Conservation (phyloP, 2,329 filamentous ascomycete species). For the Xylaria sp. region DNA sequence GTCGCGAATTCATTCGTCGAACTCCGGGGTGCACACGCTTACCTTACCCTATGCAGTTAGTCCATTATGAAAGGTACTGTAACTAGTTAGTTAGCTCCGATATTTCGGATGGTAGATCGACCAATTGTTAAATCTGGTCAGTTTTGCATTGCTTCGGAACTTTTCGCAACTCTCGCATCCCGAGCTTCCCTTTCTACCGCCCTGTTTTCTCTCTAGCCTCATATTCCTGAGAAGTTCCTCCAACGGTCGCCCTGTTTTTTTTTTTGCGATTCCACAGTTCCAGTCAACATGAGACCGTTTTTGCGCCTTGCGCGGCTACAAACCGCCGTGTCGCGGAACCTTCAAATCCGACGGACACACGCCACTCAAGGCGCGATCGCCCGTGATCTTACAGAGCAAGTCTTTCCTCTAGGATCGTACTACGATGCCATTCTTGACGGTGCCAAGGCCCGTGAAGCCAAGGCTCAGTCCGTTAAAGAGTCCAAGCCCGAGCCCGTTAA, state of each 20-base stretch:
- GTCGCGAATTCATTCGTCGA: no score
- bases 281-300: conserved; percentile 23
- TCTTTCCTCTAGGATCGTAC: conserved; percentile 51
- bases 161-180: neutral
- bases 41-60: no score
- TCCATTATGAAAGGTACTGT: neutral
- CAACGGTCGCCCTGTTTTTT: neutral
- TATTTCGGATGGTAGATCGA: neutral
- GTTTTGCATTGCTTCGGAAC: neutral
- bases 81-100: neutral
- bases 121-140: neutral
- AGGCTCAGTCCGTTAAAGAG: neutral
- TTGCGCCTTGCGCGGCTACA: conserved; percentile 25
- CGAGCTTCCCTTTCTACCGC: neutral
- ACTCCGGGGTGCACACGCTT: no score
- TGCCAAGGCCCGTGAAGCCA: conserved; percentile 36
- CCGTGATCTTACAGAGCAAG: conserved; percentile 35
- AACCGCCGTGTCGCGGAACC: conserved; percentile 14
- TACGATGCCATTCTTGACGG: conserved; percentile 53
- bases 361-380: conserved; percentile 26
- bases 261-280: conserved; percentile 14
- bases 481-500: neutral
- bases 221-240: neutral
- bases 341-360: conserved; percentile 21
- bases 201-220: neutral